These are phyloP conservation scores for Daldinia sp. DNA, from an alignment of 2,329 filamentous ascomycete species.

Conservation along the genomic window DNA sequence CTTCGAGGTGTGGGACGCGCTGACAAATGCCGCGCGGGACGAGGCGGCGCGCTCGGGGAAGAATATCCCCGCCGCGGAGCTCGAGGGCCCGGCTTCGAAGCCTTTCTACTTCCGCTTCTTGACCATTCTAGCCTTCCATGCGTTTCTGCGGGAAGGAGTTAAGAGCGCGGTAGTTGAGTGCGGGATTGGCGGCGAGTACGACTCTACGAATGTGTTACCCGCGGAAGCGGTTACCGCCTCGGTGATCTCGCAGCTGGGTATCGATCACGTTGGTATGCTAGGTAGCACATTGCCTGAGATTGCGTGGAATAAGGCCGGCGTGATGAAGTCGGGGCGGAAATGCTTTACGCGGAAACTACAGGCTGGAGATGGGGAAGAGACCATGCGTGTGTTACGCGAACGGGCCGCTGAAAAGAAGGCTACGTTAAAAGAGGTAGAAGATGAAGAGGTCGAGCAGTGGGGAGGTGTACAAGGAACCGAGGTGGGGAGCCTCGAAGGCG, in stretches of 20 bases:
- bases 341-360: slow-evolving; percentile 72
- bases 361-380: slow-evolving; percentile 54
- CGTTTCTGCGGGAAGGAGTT: slow-evolving; percentile 81
- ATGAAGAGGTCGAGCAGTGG: slow-evolving; percentile 56
- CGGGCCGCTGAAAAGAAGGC: slow-evolving; percentile 70
- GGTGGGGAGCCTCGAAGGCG: slow-evolving; percentile 58
- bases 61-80: slow-evolving; percentile 57
- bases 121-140: slow-evolving; percentile 88
- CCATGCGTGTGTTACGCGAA: slow-evolving; percentile 64
- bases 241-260: slow-evolving; percentile 83
- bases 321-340: slow-evolving; percentile 76
- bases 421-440: slow-evolving; percentile 58
- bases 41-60: slow-evolving; percentile 29
- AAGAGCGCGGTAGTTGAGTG: slow-evolving; percentile 88
- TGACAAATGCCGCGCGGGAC: slow-evolving; percentile 56
- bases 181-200: slow-evolving; percentile 93
- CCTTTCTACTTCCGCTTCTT: slow-evolving; percentile 94
- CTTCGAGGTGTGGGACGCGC: slow-evolving; percentile 83
- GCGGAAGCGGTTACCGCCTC: slow-evolving; percentile 72
- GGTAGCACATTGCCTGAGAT: slow-evolving; percentile 84
- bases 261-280: slow-evolving; percentile 86
- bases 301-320: slow-evolving; percentile 90
- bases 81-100: slow-evolving; percentile 72
- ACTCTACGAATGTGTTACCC: slow-evolving; percentile 87
- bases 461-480: slow-evolving; percentile 52